Evolutionary conservation across 441 rosid genomes (phyloP).

Genomic region (Croton laevigatus): DNA sequence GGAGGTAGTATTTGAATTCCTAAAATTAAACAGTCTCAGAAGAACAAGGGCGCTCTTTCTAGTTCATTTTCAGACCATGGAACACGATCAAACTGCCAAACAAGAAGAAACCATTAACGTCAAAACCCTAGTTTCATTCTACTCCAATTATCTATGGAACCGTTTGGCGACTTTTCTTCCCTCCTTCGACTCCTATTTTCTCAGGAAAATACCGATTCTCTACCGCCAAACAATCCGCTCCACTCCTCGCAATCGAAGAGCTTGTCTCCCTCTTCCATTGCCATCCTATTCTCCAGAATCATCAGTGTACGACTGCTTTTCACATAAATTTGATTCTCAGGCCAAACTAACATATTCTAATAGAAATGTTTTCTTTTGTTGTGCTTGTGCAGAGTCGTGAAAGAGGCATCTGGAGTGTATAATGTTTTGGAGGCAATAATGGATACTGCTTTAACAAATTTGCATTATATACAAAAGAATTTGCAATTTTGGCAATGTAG

Average conservation of each 20-base stretch:
- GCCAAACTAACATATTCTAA: not conserved
- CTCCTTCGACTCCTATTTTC: conserved; percentile 32
- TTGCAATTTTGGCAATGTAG: conserved; percentile 79
- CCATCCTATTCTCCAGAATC: conserved; percentile 48
- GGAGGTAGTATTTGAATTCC: no score
- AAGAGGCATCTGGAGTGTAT: conserved; percentile 45
- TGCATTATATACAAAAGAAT: conserved; percentile 70
- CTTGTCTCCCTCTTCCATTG: conserved; percentile 62
- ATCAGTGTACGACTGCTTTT: conserved; percentile 40
- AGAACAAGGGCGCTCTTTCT: no score
- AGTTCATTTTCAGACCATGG: conserved; percentile 10
- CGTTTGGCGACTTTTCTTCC: conserved; percentile 45
- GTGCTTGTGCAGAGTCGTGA: conserved; percentile 35
- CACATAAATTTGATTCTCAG: not conserved
- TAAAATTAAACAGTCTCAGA: no score
- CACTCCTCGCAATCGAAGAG: conserved; percentile 31
- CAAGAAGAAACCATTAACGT: conserved; percentile 20
- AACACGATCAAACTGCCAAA: not conserved
- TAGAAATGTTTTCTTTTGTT: not conserved
- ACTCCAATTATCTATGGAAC: conserved; percentile 52
- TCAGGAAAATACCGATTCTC: conserved; percentile 49
- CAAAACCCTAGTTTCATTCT: conserved; percentile 45
- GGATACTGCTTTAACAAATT: conserved; percentile 47
- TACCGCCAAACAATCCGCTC: conserved; percentile 36
- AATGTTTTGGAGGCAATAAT: conserved; percentile 67